phyloP scores from a whole-genome alignment of 2,329 filamentous ascomycete species.

The Coniella vitis region DNA sequence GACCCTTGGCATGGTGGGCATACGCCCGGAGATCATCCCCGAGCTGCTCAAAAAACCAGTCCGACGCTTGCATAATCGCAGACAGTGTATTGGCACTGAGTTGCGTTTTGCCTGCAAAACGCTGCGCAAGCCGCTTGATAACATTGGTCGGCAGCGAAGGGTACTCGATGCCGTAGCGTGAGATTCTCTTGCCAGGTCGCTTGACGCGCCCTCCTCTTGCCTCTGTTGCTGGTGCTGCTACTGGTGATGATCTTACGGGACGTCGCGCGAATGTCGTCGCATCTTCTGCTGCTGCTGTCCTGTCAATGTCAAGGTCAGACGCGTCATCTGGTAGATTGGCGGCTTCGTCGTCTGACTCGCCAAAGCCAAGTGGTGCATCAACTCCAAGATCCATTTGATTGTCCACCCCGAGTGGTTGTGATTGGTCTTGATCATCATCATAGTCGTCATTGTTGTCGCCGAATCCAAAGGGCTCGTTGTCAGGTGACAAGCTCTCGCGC shows the following conservation, averaged over 20 bases:
- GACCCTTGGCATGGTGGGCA: slow-evolving; percentile 65
- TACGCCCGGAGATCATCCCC: slow-evolving; percentile 75
- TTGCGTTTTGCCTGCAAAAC: slow-evolving; percentile 62
- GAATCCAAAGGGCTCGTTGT: slow-evolving; percentile 21
- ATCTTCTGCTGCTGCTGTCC: too few species aligned
- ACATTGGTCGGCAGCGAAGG: slow-evolving; percentile 66
- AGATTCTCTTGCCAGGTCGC: slow-evolving; percentile 49
- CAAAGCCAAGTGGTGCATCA: slow-evolving; percentile 1
- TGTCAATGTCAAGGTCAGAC: too few species aligned
- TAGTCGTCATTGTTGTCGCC: neutral
- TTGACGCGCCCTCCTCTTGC: slow-evolving; percentile 17
- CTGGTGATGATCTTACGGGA: too few species aligned
- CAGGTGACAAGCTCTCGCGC: slow-evolving; percentile 7
- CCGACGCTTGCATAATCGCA: slow-evolving; percentile 71
- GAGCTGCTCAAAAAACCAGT: slow-evolving; percentile 88
- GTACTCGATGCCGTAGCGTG: slow-evolving; percentile 67
- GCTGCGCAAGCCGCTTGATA: slow-evolving; percentile 67
- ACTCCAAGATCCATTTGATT: slow-evolving; percentile 3
- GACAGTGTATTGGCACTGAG: slow-evolving; percentile 67
- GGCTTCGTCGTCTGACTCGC: slow-evolving; percentile 15
- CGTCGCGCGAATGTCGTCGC: too few species aligned
- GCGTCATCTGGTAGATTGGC: neutral
- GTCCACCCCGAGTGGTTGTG: neutral
- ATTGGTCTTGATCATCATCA: too few species aligned
- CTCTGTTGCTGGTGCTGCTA: neutral